Percentiles rank a stretch among this genome's conserved stretches.
Evolutionary conservation across 768 basidiomycete species (phyloP).

Genomic region (Ephemerocybe angulata): DNA sequence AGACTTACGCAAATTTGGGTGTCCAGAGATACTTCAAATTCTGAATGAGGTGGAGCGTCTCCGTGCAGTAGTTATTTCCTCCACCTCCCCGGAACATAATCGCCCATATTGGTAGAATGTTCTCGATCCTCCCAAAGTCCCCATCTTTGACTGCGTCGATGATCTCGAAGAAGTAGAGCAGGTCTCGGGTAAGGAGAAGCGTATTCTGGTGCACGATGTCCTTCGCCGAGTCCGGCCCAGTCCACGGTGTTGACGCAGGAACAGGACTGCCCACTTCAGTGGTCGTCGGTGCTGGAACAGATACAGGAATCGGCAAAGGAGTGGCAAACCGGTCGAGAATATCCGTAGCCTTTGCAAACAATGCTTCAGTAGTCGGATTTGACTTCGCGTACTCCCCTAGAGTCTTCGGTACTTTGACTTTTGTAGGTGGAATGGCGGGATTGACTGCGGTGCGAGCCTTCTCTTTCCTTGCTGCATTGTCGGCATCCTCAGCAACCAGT

Average conservation of each 20-base stretch:
- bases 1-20: slow-evolving; percentile 17
- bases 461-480: neutral
- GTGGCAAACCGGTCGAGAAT: neutral
- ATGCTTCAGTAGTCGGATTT: neutral
- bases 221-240: neutral
- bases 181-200: neutral
- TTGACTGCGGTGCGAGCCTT: no score
- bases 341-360: neutral
- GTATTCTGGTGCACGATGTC: neutral
- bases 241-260: neutral
- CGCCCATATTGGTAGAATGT: neutral
- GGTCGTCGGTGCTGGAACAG: neutral
- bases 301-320: neutral
- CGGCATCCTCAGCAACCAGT: slow-evolving; percentile 3
- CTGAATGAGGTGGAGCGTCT: slow-evolving; percentile 17
- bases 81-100: slow-evolving; percentile 2
- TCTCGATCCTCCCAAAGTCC: neutral
- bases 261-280: neutral
- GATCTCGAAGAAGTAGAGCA: neutral
- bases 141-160: neutral
- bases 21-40: slow-evolving; percentile 29
- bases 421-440: no score
- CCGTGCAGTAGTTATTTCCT: neutral
- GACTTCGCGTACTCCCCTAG: neutral
- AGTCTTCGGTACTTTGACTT: no score